Percentiles rank a stretch among this genome's conserved stretches.
phyloP scores from a whole-genome alignment of 768 basidiomycete genomes.

The Vararia minispora region DNA sequence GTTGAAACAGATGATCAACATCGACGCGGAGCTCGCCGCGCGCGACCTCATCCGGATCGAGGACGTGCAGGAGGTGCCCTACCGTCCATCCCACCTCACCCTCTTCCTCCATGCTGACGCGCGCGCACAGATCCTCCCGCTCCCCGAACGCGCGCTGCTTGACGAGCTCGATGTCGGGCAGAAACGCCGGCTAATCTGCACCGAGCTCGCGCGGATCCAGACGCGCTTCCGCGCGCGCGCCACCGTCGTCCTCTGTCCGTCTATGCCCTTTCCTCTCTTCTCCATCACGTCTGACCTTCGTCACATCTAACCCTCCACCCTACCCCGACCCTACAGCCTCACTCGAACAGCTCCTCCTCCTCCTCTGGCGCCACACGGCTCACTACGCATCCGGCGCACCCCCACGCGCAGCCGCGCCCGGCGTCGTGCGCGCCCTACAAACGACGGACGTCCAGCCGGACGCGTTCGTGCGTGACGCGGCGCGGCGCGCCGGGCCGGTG shows the following conservation, averaged over 20 bases:
- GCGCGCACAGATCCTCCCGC: constrained; percentile 31
- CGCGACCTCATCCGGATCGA: constrained; percentile 61
- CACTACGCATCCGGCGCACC: constrained; percentile 40
- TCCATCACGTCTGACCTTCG: no score
- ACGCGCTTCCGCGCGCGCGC: constrained; percentile 32
- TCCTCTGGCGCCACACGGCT: constrained; percentile 72
- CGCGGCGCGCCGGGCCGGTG: constrained; percentile 40
- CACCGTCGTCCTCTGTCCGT: constrained; percentile 46
- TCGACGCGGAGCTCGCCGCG: constrained; percentile 62
- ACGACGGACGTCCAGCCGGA: constrained; percentile 47
- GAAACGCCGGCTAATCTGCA: constrained; percentile 53
- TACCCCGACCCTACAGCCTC: constrained; percentile 32
- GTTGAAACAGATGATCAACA: constrained; percentile 54
- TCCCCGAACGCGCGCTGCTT: constrained; percentile 43
- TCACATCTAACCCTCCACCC: neutral
- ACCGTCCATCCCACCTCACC: no score
- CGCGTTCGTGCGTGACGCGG: constrained; percentile 46
- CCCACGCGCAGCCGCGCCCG: constrained; percentile 27
- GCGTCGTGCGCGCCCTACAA: constrained; percentile 42
- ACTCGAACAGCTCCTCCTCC: constrained; percentile 67
- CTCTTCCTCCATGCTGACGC: no score
- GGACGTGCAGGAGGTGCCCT: constrained; percentile 57
- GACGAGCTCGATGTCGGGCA: constrained; percentile 60
- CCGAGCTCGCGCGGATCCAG: constrained; percentile 42
- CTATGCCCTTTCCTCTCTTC: neutral